Conservation (phyloP, 129 eudicot species). For the Ambrosia trifida region DNA sequence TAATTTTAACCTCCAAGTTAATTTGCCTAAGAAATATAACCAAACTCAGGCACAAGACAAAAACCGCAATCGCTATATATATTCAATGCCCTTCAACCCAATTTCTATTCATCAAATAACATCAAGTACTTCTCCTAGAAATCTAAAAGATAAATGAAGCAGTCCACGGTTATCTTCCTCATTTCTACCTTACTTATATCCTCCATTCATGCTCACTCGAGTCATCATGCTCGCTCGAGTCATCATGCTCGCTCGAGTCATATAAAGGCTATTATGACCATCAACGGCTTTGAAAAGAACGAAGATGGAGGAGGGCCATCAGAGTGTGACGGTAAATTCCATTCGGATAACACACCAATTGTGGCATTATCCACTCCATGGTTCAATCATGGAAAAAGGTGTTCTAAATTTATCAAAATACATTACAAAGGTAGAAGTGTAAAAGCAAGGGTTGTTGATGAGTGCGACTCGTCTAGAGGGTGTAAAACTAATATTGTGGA, state of each 20-base stretch:
- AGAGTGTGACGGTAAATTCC: constrained; percentile 41
- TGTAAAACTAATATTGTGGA: constrained; percentile 47
- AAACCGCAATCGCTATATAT: constrained; percentile 11
- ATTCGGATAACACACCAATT: constrained; percentile 33
- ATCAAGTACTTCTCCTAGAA: not conserved
- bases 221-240: not conserved
- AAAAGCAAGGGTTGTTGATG: constrained; percentile 57
- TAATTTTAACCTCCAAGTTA: constrained; percentile 13
- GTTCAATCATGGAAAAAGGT: constrained; percentile 39
- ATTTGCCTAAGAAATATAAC: constrained; percentile 9
- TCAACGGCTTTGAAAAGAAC: constrained; percentile 41
- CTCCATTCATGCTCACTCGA: not conserved
- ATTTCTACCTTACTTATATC: constrained; percentile 11
- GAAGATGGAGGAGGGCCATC: constrained; percentile 51
- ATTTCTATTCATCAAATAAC: not conserved
- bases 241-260: not conserved
- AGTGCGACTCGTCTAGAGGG: constrained; percentile 47
- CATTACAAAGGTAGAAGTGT: constrained; percentile 39
- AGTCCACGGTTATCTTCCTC: not conserved
- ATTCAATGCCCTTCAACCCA: not conserved
- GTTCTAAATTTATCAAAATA: constrained; percentile 35
- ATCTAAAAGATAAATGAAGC: constrained; percentile 15
- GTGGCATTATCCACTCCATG: constrained; percentile 53
- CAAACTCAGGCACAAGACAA: constrained; percentile 20
- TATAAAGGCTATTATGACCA: constrained; percentile 37